Evolutionary conservation across 345 rosid species (phyloP).

Genomic region (Ricinus communis): DNA sequence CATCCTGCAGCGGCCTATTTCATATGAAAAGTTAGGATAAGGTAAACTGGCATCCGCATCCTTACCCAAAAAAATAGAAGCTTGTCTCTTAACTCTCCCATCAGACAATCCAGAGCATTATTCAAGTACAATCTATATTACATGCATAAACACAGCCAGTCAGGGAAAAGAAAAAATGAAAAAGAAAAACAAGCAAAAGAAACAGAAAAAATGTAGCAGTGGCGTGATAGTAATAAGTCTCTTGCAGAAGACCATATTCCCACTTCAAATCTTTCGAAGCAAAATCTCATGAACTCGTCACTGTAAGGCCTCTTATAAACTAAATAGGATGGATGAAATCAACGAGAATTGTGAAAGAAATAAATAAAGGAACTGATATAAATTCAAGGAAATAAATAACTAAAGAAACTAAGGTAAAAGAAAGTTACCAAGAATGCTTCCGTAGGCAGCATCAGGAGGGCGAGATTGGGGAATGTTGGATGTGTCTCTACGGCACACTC

Average conservation of each 20-base stretch:
- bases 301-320: slow-evolving; percentile 50
- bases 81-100: slow-evolving; percentile 19
- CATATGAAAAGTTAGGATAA: no score
- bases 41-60: no score
- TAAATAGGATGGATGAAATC: slow-evolving; percentile 10
- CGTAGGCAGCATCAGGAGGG: slow-evolving; percentile 29
- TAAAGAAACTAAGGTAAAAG: not conserved
- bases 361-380: no score
- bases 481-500: no score
- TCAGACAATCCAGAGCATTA: slow-evolving; percentile 25
- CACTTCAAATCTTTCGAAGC: slow-evolving; percentile 49
- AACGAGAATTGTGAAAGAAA: no score
- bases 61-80: slow-evolving; percentile 42
- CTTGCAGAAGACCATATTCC: slow-evolving; percentile 49
- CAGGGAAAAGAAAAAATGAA: no score
- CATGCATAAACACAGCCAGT: no score
- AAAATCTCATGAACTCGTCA: slow-evolving; percentile 39
- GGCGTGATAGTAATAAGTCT: slow-evolving; percentile 10
- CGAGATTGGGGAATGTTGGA: slow-evolving; percentile 6
- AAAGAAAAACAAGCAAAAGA: no score
- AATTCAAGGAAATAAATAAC: not conserved
- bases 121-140: no score
- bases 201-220: no score
- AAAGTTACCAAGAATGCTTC: slow-evolving; percentile 28
- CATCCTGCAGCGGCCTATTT: no score